Evolutionary conservation across 805 yeast species (phyloP), one percentile per base, ranked within the genome.

Genomic region (Deakozyma indianensis): DNA sequence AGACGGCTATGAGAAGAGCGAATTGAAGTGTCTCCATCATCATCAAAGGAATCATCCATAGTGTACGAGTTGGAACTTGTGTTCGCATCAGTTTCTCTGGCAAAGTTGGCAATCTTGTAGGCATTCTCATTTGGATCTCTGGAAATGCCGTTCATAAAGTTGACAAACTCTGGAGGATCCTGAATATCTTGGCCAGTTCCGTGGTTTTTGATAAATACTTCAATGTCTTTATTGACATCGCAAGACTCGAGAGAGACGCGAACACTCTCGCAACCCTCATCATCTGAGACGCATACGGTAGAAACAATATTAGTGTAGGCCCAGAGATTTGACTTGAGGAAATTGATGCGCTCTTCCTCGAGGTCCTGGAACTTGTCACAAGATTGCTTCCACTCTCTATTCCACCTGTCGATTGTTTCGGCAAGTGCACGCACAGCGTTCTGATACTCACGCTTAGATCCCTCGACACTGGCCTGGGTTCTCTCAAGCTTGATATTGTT

Each of bases 221-320:
- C 65, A 20, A 83, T 64, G 51, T 85, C 95, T 18, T 64, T 64
- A 2, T 65, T 64, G 4, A 83, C 75, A 18, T 77, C 80, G 52
- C 87, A 79, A 43, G 73, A 70, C 48, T 87, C 95, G 45, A 85
- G 68, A 2, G 75, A 61, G 4, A 76, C 58, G 46, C 95, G 71
- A 14, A 87, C 73, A 44, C 68, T 68, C 56, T 86, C 95, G 46
- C 82, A 83, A 7, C 82, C 71, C 50, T 76, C 80, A 56, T 86
- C 95, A 54, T 80, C 83, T 41, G 77, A 74, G 25, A 85, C 88
- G 57, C 95, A 86, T 2, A 78, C 69, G 0, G 84, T 70, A 4
- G 94, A 83, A 5, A 83, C 68, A 35, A 78, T 69, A 60, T 85
- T 85, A 42, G 90, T 77, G 56, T 70, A 84, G 40, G 78, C 82